These are phyloP conservation scores for Maudiozyma barnettii DNA, from an alignment of 805 yeast genomes.

Conservation along the genomic window DNA sequence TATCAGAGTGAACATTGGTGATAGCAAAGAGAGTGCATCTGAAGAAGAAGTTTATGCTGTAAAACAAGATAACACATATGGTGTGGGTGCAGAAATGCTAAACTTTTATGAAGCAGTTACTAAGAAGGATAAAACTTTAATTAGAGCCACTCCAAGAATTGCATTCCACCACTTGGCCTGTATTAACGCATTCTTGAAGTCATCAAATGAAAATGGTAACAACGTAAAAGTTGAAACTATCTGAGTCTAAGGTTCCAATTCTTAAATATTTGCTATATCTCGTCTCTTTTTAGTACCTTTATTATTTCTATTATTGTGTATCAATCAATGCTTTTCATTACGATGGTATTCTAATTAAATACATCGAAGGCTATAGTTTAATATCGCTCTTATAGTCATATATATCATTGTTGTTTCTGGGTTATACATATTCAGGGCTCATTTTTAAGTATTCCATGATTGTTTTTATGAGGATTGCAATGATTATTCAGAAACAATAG, in stretches of 20 bases:
- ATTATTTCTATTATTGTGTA: not conserved
- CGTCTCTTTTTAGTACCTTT: too few relatives aligned
- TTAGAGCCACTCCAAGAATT: conserved; percentile 54
- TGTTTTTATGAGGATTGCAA: too few relatives aligned
- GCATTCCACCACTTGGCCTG: conserved; percentile 90
- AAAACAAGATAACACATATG: conserved; percentile 38
- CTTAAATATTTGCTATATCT: not conserved
- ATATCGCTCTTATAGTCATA: not conserved
- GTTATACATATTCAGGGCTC: too few relatives aligned
- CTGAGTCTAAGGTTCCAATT: not conserved
- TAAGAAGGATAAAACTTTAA: conserved; percentile 46
- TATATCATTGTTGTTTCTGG: too few relatives aligned
- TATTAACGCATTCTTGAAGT: conserved; percentile 71
- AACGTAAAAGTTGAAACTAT: conserved; percentile 35
- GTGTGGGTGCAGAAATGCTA: conserved; percentile 44
- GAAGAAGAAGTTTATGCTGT: conserved; percentile 29
- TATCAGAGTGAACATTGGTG: conserved; percentile 26
- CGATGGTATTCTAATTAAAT: not conserved
- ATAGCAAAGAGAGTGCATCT: conserved; percentile 17
- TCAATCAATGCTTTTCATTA: not conserved
- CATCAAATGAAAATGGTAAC: conserved; percentile 45
- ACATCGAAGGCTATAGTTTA: not conserved
- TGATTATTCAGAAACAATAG: too few relatives aligned
- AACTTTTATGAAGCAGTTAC: conserved; percentile 49
- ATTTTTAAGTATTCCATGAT: not conserved